Evolutionary conservation across 768 basidiomycete genomes (phyloP).

Genomic region (Tulasnella sp.): DNA sequence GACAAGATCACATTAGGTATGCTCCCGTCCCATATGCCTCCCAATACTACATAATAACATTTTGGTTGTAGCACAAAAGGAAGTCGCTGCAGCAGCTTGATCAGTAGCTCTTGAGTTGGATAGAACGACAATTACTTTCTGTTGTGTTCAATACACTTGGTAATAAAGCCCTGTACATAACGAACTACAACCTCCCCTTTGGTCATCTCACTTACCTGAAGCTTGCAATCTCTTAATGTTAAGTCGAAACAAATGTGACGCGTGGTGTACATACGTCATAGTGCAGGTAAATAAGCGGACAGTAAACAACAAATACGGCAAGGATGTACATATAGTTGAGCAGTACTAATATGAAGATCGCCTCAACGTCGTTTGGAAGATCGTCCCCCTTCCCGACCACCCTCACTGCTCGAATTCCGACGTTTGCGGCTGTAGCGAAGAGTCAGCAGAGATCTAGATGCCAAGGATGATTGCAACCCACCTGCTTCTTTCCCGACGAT

Average conservation of each 20-base stretch:
- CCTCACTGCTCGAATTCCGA: conserved; percentile 4
- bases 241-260: no score
- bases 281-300: no score
- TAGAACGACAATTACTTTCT: no score
- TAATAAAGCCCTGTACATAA: not conserved
- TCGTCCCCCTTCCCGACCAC: conserved; percentile 6
- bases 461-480: not conserved
- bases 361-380: conserved; percentile 10
- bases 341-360: not conserved
- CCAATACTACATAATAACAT: not conserved
- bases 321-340: not conserved
- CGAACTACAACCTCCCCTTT: no score
- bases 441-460: not conserved
- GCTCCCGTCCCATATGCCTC: not conserved
- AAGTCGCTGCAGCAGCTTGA: conserved; percentile 9
- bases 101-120: not conserved
- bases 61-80: conserved; percentile 18
- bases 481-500: conserved; percentile 2
- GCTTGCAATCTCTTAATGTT: no score
- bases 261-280: no score
- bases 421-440: conserved; percentile 2
- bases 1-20: conserved; percentile 63
- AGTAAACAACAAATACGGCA: conserved; percentile 3
- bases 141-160: no score
- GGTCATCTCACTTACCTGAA: no score